Percentiles rank a stretch among this genome's conserved stretches.
phyloP scores from a whole-genome alignment of 2,329 filamentous ascomycete genomes.

The Acrodontium crateriforme region DNA sequence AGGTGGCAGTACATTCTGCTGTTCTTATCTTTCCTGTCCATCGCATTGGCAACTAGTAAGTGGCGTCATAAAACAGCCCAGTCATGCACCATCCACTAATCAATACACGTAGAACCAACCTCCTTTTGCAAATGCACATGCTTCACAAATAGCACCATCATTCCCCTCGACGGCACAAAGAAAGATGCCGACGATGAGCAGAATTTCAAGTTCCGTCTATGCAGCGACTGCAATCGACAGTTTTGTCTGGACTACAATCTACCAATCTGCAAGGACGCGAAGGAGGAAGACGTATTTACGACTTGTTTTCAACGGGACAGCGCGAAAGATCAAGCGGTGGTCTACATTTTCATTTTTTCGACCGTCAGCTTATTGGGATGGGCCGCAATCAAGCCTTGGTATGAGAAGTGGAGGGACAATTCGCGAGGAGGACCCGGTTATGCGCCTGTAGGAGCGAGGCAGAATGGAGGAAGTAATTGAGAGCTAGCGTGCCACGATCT shows the following conservation, averaged over 20 bases:
- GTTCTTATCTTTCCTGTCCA: constrained; percentile 22
- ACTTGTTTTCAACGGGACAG: constrained; percentile 57
- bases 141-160: constrained; percentile 53
- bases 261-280: constrained; percentile 47
- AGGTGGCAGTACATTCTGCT: constrained; percentile 14
- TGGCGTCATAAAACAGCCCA: constrained; percentile 1
- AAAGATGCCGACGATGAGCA: too few relatives aligned
- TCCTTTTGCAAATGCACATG: constrained; percentile 63
- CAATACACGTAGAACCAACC: constrained; percentile 31
- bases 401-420: constrained; percentile 42
- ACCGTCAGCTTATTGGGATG: constrained; percentile 47
- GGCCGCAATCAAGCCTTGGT: constrained; percentile 46
- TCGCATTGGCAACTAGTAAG: constrained; percentile 32
- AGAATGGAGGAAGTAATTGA: too few relatives aligned
- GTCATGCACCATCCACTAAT: constrained; percentile 3
- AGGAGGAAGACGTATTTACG: constrained; percentile 52
- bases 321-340: constrained; percentile 52
- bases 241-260: constrained; percentile 51
- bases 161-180: constrained; percentile 41
- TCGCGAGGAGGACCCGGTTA: constrained; percentile 9
- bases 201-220: too few relatives aligned
- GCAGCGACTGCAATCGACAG: constrained; percentile 53
- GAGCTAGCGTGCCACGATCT: too few relatives aligned
- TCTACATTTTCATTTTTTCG: constrained; percentile 51
- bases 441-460: constrained; percentile 7